Base-by-base conservation (phyloP, 208 protist genomes). In the Crithidia bombi region DNA sequence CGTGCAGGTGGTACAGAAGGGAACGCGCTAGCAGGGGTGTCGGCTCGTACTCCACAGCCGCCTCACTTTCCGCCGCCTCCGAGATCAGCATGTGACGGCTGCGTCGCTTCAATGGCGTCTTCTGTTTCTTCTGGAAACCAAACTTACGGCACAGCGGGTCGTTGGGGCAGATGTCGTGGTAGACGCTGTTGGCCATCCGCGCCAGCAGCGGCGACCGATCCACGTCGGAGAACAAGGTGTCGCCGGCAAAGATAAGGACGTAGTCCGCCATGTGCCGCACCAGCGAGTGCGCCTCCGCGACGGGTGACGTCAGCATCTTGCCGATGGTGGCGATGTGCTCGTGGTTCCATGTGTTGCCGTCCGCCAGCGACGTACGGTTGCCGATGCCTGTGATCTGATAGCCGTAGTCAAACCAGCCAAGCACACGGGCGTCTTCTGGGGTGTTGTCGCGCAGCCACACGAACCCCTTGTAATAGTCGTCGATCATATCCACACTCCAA, bases 341-440 rank as follows among this genome's bases (percentile, higher is more conserved):
- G 84, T 99, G 98, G 81, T 99, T 99, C 97, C 98, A 99, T 6
- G 98, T 99, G 93, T 99, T 99, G 77, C 98, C 98, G 81, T 99
- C 98, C 25, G 98, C 98, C 30, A 99, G 75, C 25, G 93, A 86
- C 14, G 93, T 99, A 56, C 98, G 73, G 68, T 99, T 98, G 30
- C 89, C 97, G 84, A 99, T 98, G 36, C 83, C 93, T 2, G 93
- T 95, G 67, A 99, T 93, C 79, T 99, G 98, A 82, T 99, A 99
- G 49, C 98, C 98, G 75, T 99, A 99, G 86, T 99, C 98, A 98
- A 98, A 99, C 98, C 98, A 99, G 3, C 90, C 81, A 86, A 99
- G 96, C 19, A 99, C 72, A 59, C 84, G 85, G 21, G 98, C 94
- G 69, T 99, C 90, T 15, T 77, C 58, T 2, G 91, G 67, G 3